These are phyloP conservation scores for Nitzschia palea DNA, from an alignment of 108 stramenopile species.

Conservation along the genomic window DNA sequence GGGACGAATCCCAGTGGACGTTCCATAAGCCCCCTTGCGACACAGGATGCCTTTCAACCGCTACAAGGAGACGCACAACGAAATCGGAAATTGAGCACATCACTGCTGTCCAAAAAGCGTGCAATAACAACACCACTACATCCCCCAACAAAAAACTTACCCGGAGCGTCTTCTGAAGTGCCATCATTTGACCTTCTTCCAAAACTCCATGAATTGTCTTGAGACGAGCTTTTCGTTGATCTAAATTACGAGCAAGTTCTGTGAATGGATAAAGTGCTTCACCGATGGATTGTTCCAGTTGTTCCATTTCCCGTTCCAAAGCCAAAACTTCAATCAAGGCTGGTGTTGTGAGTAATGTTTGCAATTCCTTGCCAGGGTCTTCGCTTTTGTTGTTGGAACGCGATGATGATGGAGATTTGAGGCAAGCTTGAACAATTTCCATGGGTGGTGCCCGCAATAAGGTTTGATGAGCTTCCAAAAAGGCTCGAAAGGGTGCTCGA, in stretches of 20 bases:
- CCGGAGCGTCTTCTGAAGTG: conserved; percentile 63
- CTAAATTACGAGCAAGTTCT: conserved; percentile 70
- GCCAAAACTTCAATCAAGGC: conserved; percentile 69
- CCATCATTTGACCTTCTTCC: conserved; percentile 38
- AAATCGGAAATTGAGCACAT: neutral
- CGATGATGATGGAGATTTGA: neutral
- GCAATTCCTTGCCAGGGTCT: conserved; percentile 16
- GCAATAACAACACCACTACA: neutral
- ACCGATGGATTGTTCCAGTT: conserved; percentile 74
- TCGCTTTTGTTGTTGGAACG: conserved; percentile 12
- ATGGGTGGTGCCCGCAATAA: conserved; percentile 73
- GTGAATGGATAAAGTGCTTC: conserved; percentile 66
- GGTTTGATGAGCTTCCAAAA: conserved; percentile 78
- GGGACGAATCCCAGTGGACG: conserved; percentile 84
- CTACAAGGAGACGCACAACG: conserved; percentile 15
- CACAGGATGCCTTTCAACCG: conserved; percentile 69
- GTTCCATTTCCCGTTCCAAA: conserved; percentile 68
- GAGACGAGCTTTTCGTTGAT: conserved; percentile 53
- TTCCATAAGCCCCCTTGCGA: conserved; percentile 60
- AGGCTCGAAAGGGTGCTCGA: conserved; percentile 83
- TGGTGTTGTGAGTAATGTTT: conserved; percentile 57
- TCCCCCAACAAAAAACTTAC: conserved; percentile 53
- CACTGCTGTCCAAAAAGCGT: no score
- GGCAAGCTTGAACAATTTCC: conserved; percentile 64
- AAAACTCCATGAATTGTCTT: conserved; percentile 56